phyloP scores from a whole-genome alignment of 2,329 filamentous ascomycete species.

The Venturia oleaginea region DNA sequence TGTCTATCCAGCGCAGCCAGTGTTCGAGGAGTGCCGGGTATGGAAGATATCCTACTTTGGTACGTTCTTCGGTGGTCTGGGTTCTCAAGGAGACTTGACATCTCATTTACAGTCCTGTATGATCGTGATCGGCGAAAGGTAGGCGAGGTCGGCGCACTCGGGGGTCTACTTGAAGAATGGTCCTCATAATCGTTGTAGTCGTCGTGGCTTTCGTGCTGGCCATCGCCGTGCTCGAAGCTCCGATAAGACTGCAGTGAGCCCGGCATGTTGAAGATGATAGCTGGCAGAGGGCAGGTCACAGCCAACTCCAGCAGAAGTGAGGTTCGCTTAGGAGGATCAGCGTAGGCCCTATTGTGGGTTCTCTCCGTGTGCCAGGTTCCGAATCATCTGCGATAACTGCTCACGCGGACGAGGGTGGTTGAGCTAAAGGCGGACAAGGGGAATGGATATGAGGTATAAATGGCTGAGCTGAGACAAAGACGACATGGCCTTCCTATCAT shows the following conservation, averaged over 20 bases:
- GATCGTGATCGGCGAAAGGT: not conserved
- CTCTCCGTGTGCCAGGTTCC: not conserved
- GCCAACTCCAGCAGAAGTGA: not conserved
- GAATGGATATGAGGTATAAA: not conserved
- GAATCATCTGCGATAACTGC: not conserved
- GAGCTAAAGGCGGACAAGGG: not conserved
- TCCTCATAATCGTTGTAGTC: constrained; percentile 25
- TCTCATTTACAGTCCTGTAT: constrained; percentile 32
- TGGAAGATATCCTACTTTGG: constrained; percentile 31
- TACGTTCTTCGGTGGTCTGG: constrained; percentile 30
- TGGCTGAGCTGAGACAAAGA: not conserved
- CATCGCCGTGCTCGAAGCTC: constrained; percentile 9
- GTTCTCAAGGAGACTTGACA: constrained; percentile 37
- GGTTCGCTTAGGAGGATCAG: not conserved
- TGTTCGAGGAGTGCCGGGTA: constrained; percentile 34
- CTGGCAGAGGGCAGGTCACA: not conserved
- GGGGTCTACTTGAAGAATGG: constrained; percentile 22
- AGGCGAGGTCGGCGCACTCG: constrained; percentile 22
- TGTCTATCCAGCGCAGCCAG: constrained; percentile 26
- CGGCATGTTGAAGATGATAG: not conserved
- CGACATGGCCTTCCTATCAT: not conserved
- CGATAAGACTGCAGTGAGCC: constrained; percentile 2
- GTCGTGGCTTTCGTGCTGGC: constrained; percentile 18
- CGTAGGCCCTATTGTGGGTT: not conserved
- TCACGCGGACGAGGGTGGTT: not conserved